Evolutionary conservation across 2,329 filamentous ascomycete genomes (phyloP).

Genomic region (Fusarium sp.): DNA sequence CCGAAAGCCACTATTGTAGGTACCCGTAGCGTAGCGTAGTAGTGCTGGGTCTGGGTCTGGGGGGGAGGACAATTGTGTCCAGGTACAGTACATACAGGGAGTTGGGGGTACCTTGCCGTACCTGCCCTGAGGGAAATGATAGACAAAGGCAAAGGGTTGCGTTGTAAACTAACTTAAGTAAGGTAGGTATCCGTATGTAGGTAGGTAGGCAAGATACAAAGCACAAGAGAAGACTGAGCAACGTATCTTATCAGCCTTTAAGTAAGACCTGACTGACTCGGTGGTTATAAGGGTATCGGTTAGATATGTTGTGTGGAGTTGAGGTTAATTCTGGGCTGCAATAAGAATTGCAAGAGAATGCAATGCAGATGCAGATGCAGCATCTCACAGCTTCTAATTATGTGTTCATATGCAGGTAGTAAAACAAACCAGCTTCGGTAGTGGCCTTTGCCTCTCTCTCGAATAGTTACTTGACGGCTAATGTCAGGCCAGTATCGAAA

Average conservation of each 20-base stretch:
- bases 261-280: background rate
- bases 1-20: slow-evolving; percentile 27
- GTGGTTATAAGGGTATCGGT: background rate
- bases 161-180: background rate
- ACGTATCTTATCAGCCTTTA: background rate
- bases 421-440: background rate
- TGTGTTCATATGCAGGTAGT: background rate
- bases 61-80: background rate
- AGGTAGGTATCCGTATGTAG: background rate
- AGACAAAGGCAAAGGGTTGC: background rate
- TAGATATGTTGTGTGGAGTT: slow-evolving; percentile 1
- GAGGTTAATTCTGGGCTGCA: background rate
- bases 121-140: background rate
- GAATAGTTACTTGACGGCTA: background rate
- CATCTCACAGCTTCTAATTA: background rate
- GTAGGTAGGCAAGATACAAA: background rate
- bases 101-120: background rate
- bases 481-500: slow-evolving; percentile 12
- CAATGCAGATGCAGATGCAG: background rate
- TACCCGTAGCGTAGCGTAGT: slow-evolving; percentile 18
- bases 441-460: background rate
- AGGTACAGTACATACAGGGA: background rate
- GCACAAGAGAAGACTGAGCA: background rate
- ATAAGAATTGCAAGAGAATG: background rate
- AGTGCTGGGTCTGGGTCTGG: background rate